phyloP scores from a whole-genome alignment of 495 filamentous ascomycete genomes.

The Echria macrotheca region DNA sequence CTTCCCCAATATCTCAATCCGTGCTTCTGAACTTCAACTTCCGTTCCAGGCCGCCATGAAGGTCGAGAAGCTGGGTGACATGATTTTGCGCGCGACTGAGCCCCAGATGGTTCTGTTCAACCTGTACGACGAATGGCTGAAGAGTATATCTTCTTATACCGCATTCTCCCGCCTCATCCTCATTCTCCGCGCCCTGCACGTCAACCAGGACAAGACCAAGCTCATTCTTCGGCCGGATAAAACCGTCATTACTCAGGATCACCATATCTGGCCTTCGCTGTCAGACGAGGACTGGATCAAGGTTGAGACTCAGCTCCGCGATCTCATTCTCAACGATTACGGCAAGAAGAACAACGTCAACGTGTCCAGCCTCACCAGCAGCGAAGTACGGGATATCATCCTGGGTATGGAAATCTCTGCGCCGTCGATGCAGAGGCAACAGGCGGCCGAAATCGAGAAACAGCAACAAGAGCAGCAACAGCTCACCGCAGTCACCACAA shows the following conservation, averaged over 20 bases:
- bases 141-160: constrained; percentile 97
- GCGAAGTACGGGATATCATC: constrained; percentile 97
- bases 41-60: constrained; percentile 99
- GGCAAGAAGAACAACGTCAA: constrained; percentile 99
- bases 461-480: constrained; percentile 96
- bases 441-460: constrained; percentile 98
- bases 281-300: constrained; percentile 99
- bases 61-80: constrained; percentile 97
- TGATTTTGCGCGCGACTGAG: constrained; percentile 97
- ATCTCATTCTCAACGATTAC: constrained; percentile 96
- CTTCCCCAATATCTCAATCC: constrained; percentile 99
- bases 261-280: constrained; percentile 96
- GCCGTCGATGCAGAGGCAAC: constrained; percentile 96
- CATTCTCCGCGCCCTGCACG: constrained; percentile 92
- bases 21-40: constrained; percentile 93
- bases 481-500: constrained; percentile 94
- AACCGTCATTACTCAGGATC: constrained; percentile 95
- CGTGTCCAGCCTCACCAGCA: constrained; percentile 89
- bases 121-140: constrained; percentile 98
- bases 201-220: constrained; percentile 98
- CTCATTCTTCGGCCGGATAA: constrained; percentile 95
- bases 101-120: constrained; percentile 99
- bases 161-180: constrained; percentile 95
- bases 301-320: constrained; percentile 91
- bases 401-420: constrained; percentile 99